Evolutionary conservation across 73 alveolate species (phyloP).

Genomic region (Paramecium primaurelia): DNA sequence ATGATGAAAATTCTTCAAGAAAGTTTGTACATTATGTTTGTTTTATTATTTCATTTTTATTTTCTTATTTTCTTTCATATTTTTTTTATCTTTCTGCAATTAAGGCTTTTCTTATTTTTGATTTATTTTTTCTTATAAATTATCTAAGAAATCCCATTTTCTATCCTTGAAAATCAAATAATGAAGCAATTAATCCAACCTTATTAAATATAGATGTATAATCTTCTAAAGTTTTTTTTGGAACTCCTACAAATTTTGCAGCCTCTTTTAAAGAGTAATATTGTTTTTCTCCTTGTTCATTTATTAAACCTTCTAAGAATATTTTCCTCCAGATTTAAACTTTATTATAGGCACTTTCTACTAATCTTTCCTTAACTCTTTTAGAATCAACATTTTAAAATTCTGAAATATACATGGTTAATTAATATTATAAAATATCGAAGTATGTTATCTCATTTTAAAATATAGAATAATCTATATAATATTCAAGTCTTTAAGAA

Average conservation of each 20-base stretch:
- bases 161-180: not conserved
- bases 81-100: not conserved
- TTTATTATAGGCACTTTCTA: not conserved
- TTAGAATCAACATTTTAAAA: not conserved
- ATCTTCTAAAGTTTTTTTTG: constrained; percentile 39
- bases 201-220: not conserved
- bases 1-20: not conserved
- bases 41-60: not conserved
- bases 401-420: not conserved
- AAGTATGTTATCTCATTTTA: not conserved
- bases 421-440: not conserved
- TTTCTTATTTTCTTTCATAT: not conserved
- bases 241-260: constrained; percentile 17
- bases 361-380: constrained; percentile 2
- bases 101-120: not conserved
- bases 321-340: not conserved
- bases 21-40: not conserved
- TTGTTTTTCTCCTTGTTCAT: not conserved
- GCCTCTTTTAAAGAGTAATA: not conserved
- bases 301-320: not conserved
- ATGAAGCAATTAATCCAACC: not conserved
- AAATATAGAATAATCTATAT: not conserved
- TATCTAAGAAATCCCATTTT: constrained; percentile 21
- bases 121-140: constrained; percentile 1
- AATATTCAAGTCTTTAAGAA: not conserved